phyloP scores from a whole-genome alignment of 225 moss, liverwort and hornwort species.

The Marchantia paleacea region DNA sequence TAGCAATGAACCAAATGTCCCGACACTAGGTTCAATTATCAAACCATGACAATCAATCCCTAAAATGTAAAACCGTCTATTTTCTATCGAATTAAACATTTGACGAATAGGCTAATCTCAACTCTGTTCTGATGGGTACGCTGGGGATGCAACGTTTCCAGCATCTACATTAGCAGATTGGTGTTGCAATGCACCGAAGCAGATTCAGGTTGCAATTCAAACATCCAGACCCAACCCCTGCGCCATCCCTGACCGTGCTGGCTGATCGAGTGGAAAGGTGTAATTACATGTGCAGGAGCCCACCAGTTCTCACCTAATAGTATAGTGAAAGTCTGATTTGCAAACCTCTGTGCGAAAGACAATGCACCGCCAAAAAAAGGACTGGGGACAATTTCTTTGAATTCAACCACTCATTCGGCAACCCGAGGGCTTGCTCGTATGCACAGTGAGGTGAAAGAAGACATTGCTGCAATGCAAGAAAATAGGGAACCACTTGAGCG shows the following conservation, averaged over 20 bases:
- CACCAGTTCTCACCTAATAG: not conserved
- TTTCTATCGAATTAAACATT: too few species aligned
- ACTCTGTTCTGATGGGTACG: too few species aligned
- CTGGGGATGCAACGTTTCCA: not conserved
- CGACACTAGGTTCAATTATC: not conserved
- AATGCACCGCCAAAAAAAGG: not conserved
- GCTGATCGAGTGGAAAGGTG: not conserved
- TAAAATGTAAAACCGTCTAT: too few species aligned
- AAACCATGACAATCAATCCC: not conserved
- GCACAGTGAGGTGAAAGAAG: not conserved
- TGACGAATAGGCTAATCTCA: not conserved
- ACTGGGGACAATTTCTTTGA: not conserved
- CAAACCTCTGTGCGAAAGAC: not conserved
- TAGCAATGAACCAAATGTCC: not conserved
- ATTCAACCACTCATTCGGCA: not conserved
- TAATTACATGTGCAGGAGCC: not conserved
- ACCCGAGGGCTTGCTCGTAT: not conserved
- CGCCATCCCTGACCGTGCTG: too few species aligned
- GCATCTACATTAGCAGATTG: not conserved
- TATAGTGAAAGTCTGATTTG: not conserved
- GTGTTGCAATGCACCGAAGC: not conserved
- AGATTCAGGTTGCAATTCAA: too few species aligned
- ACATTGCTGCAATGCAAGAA: not conserved
- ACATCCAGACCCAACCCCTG: too few species aligned
- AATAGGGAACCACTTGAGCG: not conserved